Evolutionary conservation across 257 asterid genomes (phyloP), one percentile per base, ranked within the genome.

Genomic region (Oldenlandia corymbosa): DNA sequence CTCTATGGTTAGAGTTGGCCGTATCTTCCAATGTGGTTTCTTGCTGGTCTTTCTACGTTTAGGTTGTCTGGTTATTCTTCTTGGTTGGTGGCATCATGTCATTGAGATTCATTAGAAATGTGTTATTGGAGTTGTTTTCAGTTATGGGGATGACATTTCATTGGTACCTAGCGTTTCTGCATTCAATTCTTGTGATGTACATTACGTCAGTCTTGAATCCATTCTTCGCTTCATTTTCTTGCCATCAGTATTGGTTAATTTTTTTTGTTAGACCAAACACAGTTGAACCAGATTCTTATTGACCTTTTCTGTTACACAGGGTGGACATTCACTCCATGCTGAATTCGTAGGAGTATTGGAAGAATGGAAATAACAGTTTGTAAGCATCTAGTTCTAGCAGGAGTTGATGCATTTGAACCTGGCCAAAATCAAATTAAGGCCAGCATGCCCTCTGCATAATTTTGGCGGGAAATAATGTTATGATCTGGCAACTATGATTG

Each of bases 251-350:
- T n/a, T n/a, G n/a, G n/a, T n/a, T n/a, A n/a, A n/a, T 21, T 12
- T 45, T 36, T 10, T 20, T 11, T 20, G 18, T 43, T 16, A 57
- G 9, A 36, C 62, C 31, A 10, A 12, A 30, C 21, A 20, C 34
- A 21, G 27, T 18, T 3, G 47, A 28, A 58, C 36, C 27, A 61
- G 36, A 32, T 47, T 28, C 39, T 52, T 23, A 57, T 48, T 53
- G 68, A 49, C 31, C 23, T 37, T 41, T 67, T 58, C 46, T 48
- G 42, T 48, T 37, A 54, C 52, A 62, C 78, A 90, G 95, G 95
- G 79, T 64, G 97, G 97, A 50, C 96, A 89, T 79, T 77, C 95
- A 9, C 67, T 89, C 72, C 97, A 89, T 58, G 62, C 93, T 0
- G 86, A 87, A 65, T 86, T 92, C 49, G 87, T 83, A 71, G 85